Conservation (phyloP, 495 filamentous ascomycete genomes). For the Talaromyces wortmannii region DNA sequence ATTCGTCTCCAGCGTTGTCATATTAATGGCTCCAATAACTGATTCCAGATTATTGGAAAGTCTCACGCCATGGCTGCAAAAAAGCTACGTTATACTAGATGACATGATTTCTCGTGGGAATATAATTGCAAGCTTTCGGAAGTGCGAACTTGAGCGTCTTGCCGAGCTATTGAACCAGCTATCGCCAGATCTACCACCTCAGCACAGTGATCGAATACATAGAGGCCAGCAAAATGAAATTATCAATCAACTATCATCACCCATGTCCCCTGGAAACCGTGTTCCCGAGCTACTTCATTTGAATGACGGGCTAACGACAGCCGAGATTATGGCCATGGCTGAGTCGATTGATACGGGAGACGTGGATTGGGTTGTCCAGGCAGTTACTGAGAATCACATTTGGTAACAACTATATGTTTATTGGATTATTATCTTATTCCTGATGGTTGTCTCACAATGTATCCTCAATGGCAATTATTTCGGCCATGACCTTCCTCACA, state of each 20-base stretch:
- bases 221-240: not conserved
- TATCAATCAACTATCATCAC: not conserved
- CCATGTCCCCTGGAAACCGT: not conserved
- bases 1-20: constrained; percentile 29
- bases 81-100: constrained; percentile 28
- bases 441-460: too few relatives aligned
- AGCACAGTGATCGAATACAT: not conserved
- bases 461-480: too few relatives aligned
- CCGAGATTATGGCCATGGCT: constrained; percentile 30
- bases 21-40: constrained; percentile 25
- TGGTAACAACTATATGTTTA: constrained; percentile 15
- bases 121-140: constrained; percentile 27
- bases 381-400: constrained; percentile 29
- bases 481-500: too few relatives aligned
- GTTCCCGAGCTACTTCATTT: constrained; percentile 6
- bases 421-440: too few relatives aligned
- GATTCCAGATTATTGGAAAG: constrained; percentile 19
- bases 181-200: constrained; percentile 9
- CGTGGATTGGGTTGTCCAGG: constrained; percentile 32
- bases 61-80: constrained; percentile 24
- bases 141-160: constrained; percentile 31
- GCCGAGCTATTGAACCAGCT: constrained; percentile 21
- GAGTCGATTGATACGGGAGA: constrained; percentile 32
- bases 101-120: constrained; percentile 36
- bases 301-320: constrained; percentile 19